phyloP scores from a whole-genome alignment of 148 eudicot genomes.

The Spergularia bocconei region DNA sequence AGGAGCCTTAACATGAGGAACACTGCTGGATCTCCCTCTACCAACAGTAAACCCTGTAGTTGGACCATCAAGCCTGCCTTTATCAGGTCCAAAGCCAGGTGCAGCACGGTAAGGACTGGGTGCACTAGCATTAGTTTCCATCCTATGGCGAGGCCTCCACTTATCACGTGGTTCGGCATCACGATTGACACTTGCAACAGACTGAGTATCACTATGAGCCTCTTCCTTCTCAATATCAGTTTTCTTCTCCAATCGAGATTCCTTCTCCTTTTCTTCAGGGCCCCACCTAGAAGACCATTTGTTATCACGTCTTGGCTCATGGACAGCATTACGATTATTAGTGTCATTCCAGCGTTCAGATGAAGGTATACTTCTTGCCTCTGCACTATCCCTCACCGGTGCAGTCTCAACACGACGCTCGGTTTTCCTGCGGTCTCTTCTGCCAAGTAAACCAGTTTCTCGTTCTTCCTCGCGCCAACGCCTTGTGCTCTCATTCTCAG shows the following conservation, averaged over 20 bases:
- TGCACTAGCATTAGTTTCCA: slow-evolving; percentile 63
- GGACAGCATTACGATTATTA: slow-evolving; percentile 50
- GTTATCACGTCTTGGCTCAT: slow-evolving; percentile 75
- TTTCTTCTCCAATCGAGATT: slow-evolving; percentile 62
- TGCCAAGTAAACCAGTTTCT: slow-evolving; percentile 93
- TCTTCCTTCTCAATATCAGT: slow-evolving; percentile 76
- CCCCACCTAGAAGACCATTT: slow-evolving; percentile 99
- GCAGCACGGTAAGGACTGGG: slow-evolving; percentile 76
- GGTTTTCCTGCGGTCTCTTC: slow-evolving; percentile 81
- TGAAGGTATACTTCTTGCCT: slow-evolving; percentile 48
- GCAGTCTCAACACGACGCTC: slow-evolving; percentile 78
- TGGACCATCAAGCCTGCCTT: slow-evolving; percentile 62
- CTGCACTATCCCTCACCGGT: slow-evolving; percentile 58
- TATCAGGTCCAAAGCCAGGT: slow-evolving; percentile 90
- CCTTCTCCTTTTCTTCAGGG: slow-evolving; percentile 91
- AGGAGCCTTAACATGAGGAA: slow-evolving; percentile 36
- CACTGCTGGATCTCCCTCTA: slow-evolving; percentile 69
- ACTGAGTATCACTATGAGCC: slow-evolving; percentile 46
- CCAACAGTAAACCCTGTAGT: slow-evolving; percentile 73
- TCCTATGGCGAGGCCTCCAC: slow-evolving; percentile 98
- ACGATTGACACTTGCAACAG: slow-evolving; percentile 48
- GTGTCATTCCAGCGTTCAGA: slow-evolving; percentile 80
- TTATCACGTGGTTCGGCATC: slow-evolving; percentile 84
- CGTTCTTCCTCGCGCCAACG: slow-evolving; percentile 99
- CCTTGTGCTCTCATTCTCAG: slow-evolving; percentile 71